Evolutionary conservation across 768 basidiomycete species (phyloP).

Genomic region (Phlebiopsis flavidoalba): DNA sequence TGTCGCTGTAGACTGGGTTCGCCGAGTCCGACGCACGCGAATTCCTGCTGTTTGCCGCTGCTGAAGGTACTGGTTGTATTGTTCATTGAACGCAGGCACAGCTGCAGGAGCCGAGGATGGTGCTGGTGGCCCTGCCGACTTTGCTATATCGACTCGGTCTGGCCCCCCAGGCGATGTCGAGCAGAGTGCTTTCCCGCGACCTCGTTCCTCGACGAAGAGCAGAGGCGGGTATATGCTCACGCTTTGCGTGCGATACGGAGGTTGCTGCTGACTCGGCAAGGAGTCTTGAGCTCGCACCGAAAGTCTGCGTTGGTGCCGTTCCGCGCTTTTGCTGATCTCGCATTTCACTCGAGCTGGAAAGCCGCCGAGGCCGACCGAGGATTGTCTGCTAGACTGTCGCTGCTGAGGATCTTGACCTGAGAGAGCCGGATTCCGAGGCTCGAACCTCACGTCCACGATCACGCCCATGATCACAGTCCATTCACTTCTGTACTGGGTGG

Average conservation of each 20-base stretch:
- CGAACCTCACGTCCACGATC: neutral
- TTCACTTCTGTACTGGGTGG: conserved; percentile 3
- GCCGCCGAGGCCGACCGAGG: neutral
- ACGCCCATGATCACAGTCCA: neutral
- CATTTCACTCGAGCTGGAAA: neutral
- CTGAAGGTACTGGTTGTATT: conserved; percentile 5
- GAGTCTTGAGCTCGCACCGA: neutral
- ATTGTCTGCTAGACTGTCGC: neutral
- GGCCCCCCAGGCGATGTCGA: neutral
- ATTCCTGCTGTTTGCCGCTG: conserved; percentile 11
- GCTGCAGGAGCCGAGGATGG: conserved; percentile 14
- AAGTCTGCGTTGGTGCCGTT: neutral
- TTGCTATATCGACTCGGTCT: neutral
- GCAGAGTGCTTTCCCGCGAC: neutral
- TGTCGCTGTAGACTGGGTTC: neutral
- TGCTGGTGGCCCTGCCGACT: conserved; percentile 4
- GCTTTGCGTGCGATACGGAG: neutral
- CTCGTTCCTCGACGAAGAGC: neutral
- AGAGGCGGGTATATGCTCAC: neutral
- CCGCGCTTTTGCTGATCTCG: neutral
- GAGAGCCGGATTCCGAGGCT: neutral
- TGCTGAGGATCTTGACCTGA: neutral
- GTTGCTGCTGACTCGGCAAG: neutral
- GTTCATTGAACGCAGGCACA: conserved; percentile 1
- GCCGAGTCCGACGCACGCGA: neutral